Evolutionary conservation across 306 rosid genomes (phyloP), one percentile per base, ranked within the genome.

Genomic region (Luffa acutangula): DNA sequence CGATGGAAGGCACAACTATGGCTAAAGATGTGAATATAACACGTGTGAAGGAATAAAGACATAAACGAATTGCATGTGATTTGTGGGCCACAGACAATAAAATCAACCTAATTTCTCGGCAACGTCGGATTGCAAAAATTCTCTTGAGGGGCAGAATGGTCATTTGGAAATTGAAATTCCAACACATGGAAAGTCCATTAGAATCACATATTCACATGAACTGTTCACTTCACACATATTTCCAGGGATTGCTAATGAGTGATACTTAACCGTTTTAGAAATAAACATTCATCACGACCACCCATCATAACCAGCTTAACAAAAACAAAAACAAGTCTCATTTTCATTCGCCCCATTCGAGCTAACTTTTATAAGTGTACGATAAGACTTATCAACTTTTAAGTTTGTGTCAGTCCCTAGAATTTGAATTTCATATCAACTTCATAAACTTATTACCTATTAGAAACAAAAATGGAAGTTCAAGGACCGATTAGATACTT

Each of bases 61-160:
- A 39, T 7, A 31, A 59, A 36, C 6, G 43, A 82, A 1, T 52
- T 69, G 78, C 82, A 83, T 85, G 91, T 84, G 89, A 80, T 49
- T 74, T 17, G 62, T 74, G 78, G 78, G 14, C 46, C 78, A 51
- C 59, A 46, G 49, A 45, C 21, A 21, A 11, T 12, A 7, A 60
- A 43, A 84, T 80, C 72, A 76, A 18, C 90, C 91, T 72, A 37
- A 84, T 77, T 87, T 72, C 60, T 13, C 89, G 93, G 87, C 91
- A 25, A 72, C 33, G n/a, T 67, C 18, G 25, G 1, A 18, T 51
- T 66, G 11, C 2, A 10, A 11, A 48, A 48, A 3, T 56, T 56
- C 10, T n/a, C 2, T 25, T 25, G 62, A 12, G 62, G 25, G 62
- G 62, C 33, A 56, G 2, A 7, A 56, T 56, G 14, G 46, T 34